Conservation (phyloP, 1,139 yeast species). For the Hansenula sp. region DNA sequence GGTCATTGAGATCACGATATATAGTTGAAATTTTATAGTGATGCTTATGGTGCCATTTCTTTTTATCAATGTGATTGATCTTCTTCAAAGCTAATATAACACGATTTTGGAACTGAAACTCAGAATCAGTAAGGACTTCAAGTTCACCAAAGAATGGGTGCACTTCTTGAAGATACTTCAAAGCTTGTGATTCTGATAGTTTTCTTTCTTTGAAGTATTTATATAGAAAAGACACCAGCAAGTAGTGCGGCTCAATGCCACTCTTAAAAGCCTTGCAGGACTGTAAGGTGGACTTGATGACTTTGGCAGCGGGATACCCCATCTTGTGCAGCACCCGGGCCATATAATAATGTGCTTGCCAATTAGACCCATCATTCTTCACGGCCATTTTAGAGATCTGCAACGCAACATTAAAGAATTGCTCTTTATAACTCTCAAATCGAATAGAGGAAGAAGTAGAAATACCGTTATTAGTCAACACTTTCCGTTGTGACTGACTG, state of each 20-base stretch:
- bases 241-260: slow-evolving; percentile 72
- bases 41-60: slow-evolving; percentile 91
- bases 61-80: slow-evolving; percentile 62
- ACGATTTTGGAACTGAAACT: slow-evolving; percentile 23
- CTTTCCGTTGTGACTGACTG: slow-evolving; percentile 16
- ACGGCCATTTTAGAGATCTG: slow-evolving; percentile 24
- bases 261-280: slow-evolving; percentile 37
- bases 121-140: slow-evolving; percentile 16
- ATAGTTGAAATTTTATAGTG: slow-evolving; percentile 69
- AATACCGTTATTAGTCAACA: slow-evolving; percentile 20
- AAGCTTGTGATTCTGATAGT: slow-evolving; percentile 35
- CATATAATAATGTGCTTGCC: slow-evolving; percentile 59
- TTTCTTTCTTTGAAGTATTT: slow-evolving; percentile 45
- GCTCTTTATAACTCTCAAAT: slow-evolving; percentile 18
- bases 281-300: slow-evolving; percentile 36
- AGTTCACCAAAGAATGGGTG: slow-evolving; percentile 22
- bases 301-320: slow-evolving; percentile 26
- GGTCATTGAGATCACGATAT: slow-evolving; percentile 46
- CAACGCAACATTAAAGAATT: slow-evolving; percentile 23
- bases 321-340: slow-evolving; percentile 60
- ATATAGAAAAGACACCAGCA: slow-evolving; percentile 52
- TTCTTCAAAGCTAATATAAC: slow-evolving; percentile 33
- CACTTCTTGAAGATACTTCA: slow-evolving; percentile 35
- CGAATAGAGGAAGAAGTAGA: slow-evolving; percentile 23
- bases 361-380: slow-evolving; percentile 26